Conservation (phyloP, 441 rosid species). For the Aquilaria agallochum region DNA sequence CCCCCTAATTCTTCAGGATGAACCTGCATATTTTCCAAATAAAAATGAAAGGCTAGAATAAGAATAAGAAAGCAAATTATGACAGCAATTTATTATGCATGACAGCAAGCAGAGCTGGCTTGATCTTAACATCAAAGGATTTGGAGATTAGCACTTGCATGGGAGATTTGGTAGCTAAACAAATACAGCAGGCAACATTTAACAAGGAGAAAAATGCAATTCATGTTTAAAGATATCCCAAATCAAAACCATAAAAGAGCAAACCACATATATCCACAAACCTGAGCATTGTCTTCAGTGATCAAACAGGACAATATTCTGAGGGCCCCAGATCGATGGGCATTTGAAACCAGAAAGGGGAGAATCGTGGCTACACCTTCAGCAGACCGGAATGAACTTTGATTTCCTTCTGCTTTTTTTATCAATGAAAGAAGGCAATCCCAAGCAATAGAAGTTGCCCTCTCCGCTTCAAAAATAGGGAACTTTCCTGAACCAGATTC, state of each 20-base stretch:
- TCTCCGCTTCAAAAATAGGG: constrained; percentile 80
- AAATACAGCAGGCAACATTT: no score
- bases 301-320: constrained; percentile 87
- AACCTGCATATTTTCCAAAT: constrained; percentile 32
- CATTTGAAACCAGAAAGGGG: constrained; percentile 71
- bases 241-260: no score
- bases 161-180: no score
- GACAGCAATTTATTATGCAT: no score
- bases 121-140: no score
- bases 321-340: constrained; percentile 90
- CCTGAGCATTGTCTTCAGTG: constrained; percentile 84
- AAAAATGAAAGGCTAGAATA: not conserved
- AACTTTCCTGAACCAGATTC: constrained; percentile 71
- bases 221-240: no score
- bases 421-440: constrained; percentile 86
- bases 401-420: constrained; percentile 92
- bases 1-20: constrained; percentile 87
- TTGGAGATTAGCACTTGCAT: no score
- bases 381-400: constrained; percentile 80
- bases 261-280: constrained; percentile 20
- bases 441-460: constrained; percentile 82
- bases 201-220: no score
- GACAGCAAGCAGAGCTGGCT: no score
- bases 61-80: no score
- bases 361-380: constrained; percentile 83